A percentile compares a stretch with the other conserved stretches of the same genome.
Conservation (phyloP, 805 yeast genomes). For the Nakazawaea wickerhamii region DNA sequence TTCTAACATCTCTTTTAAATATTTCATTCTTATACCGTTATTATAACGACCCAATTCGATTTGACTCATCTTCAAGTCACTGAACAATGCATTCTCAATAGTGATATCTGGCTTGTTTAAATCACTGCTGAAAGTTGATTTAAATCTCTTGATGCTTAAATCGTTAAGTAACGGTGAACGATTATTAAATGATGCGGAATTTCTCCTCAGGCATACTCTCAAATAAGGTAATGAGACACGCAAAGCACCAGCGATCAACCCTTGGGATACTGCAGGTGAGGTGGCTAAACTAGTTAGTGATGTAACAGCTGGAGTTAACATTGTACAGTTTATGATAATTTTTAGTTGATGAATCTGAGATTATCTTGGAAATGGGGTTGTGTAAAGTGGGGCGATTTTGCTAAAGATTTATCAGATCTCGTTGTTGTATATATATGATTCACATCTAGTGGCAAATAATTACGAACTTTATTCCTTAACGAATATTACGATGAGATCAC, state of each 20-base stretch:
- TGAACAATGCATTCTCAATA: conserved; percentile 10
- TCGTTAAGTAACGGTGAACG: not conserved
- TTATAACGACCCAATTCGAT: conserved; percentile 5
- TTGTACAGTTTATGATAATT: too few species aligned
- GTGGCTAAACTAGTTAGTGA: too few species aligned
- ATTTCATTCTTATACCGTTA: conserved; percentile 6
- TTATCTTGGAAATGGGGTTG: too few species aligned
- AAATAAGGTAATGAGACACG: too few species aligned
- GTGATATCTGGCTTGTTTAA: conserved; percentile 2
- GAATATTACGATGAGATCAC: too few species aligned
- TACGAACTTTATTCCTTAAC: too few species aligned
- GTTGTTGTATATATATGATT: too few species aligned
- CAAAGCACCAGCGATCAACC: too few species aligned
- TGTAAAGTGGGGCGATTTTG: not conserved
- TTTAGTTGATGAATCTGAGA: too few species aligned
- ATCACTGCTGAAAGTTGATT: not conserved
- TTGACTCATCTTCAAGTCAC: not conserved
- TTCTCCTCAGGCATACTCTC: conserved; percentile 1
- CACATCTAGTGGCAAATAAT: not conserved
- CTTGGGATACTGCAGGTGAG: too few species aligned
- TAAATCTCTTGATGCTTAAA: not conserved
- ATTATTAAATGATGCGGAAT: conserved; percentile 1
- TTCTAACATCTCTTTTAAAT: conserved; percentile 4
- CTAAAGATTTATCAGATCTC: not conserved
- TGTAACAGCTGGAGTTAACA: too few species aligned